Evolutionary conservation across 2,329 filamentous ascomycete genomes (phyloP).

Genomic region (Talaromyces sp.): DNA sequence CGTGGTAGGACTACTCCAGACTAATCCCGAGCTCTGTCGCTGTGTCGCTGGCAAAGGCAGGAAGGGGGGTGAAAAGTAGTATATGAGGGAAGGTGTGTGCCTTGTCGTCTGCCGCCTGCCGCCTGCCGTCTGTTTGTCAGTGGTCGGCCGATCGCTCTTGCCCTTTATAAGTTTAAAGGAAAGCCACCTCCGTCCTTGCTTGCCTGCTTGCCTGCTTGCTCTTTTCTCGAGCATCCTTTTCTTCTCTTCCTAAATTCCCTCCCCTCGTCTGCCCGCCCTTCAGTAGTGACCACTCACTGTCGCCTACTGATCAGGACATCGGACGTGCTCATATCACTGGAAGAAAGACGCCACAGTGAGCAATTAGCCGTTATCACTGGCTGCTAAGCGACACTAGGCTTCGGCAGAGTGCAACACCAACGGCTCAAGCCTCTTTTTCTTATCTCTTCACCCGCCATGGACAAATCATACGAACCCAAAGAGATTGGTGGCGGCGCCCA

Average conservation of each 20-base stretch:
- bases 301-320: neutral
- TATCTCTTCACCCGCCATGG: slow-evolving; percentile 27
- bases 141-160: slow-evolving; percentile 14
- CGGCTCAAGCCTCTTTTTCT: neutral
- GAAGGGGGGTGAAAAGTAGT: neutral
- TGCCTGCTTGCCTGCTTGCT: neutral
- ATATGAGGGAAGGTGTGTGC: slow-evolving; percentile 5
- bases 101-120: slow-evolving; percentile 7
- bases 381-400: neutral
- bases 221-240: neutral
- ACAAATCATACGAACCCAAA: slow-evolving; percentile 34
- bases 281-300: neutral
- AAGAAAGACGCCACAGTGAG: neutral
- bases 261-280: neutral
- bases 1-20: neutral
- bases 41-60: neutral
- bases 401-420: neutral
- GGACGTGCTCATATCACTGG: neutral
- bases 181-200: neutral
- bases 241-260: neutral
- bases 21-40: neutral
- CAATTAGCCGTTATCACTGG: neutral
- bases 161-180: slow-evolving; percentile 4
- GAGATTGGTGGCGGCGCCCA: slow-evolving; percentile 16
- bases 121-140: neutral